phyloP scores from a whole-genome alignment of 2,329 filamentous ascomycete species.

The Drechmeria coniospora region DNA sequence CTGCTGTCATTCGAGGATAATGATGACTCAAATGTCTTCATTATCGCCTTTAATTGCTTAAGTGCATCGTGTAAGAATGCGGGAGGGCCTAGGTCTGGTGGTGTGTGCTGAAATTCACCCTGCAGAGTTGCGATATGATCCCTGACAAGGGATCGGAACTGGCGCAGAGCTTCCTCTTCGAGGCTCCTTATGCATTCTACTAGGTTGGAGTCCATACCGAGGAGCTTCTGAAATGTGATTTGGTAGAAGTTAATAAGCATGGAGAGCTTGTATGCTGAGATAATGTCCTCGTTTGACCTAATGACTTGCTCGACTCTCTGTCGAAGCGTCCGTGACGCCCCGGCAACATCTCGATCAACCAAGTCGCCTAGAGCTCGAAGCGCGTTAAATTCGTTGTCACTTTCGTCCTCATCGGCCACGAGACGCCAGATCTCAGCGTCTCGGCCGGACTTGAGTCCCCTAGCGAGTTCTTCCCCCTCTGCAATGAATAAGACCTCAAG shows the following conservation, averaged over 20 bases:
- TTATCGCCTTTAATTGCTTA: slow-evolving; percentile 59
- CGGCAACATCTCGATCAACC: slow-evolving; percentile 71
- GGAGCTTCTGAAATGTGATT: slow-evolving; percentile 65
- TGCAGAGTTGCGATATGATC: slow-evolving; percentile 68
- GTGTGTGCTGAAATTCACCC: slow-evolving; percentile 51
- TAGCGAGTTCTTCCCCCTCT: slow-evolving; percentile 77
- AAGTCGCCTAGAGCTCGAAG: slow-evolving; percentile 69
- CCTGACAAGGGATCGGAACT: slow-evolving; percentile 68
- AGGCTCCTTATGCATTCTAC: slow-evolving; percentile 53
- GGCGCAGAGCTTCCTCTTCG: slow-evolving; percentile 61
- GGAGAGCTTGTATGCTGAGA: slow-evolving; percentile 75
- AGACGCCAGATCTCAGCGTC: slow-evolving; percentile 75
- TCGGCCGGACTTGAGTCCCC: slow-evolving; percentile 62
- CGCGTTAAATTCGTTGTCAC: slow-evolving; percentile 55
- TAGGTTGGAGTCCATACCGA: slow-evolving; percentile 54
- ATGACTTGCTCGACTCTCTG: slow-evolving; percentile 86
- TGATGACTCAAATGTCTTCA: slow-evolving; percentile 78
- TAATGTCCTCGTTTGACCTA: slow-evolving; percentile 79
- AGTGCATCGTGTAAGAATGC: slow-evolving; percentile 70
- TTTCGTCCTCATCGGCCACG: slow-evolving; percentile 40
- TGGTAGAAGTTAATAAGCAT: slow-evolving; percentile 85
- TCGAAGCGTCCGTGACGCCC: slow-evolving; percentile 68
- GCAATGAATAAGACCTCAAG: slow-evolving; percentile 83
- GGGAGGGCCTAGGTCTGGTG: slow-evolving; percentile 61
- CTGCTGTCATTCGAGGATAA: slow-evolving; percentile 42